A percentile compares a stretch with the other conserved stretches of the same genome.
These are phyloP conservation scores for Curvularia hawaiiensis DNA, from an alignment of 2,329 filamentous ascomycete genomes.

Conservation along the genomic window DNA sequence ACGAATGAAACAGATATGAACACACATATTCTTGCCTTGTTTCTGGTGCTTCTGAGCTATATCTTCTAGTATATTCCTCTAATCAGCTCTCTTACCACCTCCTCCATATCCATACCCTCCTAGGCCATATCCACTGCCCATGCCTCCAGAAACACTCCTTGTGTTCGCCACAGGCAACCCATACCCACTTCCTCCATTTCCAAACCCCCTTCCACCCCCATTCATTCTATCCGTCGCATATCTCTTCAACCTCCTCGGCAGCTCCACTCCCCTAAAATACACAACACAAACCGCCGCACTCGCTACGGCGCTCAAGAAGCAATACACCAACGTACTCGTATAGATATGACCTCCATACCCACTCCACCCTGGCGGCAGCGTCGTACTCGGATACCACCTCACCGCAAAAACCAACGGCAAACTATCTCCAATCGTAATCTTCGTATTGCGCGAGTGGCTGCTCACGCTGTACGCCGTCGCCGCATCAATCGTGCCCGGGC, in stretches of 20 bases:
- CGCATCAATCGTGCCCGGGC: slow-evolving; percentile 81
- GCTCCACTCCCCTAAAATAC: slow-evolving; percentile 60
- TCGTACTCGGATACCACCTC: slow-evolving; percentile 81
- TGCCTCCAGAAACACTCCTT: slow-evolving; percentile 41
- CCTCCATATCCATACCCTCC: slow-evolving; percentile 53
- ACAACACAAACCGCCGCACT: slow-evolving; percentile 58
- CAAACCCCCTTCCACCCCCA: slow-evolving; percentile 47
- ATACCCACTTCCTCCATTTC: slow-evolving; percentile 32
- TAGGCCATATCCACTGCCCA: slow-evolving; percentile 47
- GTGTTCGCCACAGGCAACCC: slow-evolving; percentile 41
- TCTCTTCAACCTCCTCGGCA: slow-evolving; percentile 58
- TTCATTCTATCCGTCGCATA: slow-evolving; percentile 61
- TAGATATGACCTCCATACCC: slow-evolving; percentile 59
- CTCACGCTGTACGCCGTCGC: slow-evolving; percentile 86
- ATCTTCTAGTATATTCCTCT: neutral
- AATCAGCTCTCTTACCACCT: slow-evolving; percentile 51
- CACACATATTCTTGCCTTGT: neutral
- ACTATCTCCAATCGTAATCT: slow-evolving; percentile 85
- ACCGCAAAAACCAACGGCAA: slow-evolving; percentile 80
- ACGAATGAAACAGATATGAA: slow-evolving; percentile 8
- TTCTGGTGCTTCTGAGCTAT: no score
- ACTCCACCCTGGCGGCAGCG: slow-evolving; percentile 64
- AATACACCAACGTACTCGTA: slow-evolving; percentile 57
- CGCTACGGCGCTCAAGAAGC: slow-evolving; percentile 53
- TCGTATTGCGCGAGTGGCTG: slow-evolving; percentile 60